A percentile compares a stretch with the other conserved stretches of the same genome.
phyloP scores from a whole-genome alignment of 352 stramenopile species.

The Pythium dissimile region DNA sequence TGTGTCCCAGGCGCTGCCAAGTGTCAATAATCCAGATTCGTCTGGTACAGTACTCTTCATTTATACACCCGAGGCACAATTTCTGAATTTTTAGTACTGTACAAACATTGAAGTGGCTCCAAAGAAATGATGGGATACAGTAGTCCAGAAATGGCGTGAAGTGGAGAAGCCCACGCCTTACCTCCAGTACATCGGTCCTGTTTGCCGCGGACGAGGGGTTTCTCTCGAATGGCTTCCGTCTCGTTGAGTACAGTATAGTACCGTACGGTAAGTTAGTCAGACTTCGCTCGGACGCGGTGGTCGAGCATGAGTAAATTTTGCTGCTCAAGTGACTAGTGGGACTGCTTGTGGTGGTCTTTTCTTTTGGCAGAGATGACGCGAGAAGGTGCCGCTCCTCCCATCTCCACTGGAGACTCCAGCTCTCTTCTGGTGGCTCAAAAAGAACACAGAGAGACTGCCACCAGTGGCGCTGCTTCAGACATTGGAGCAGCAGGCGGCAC shows the following conservation, averaged over 20 bases:
- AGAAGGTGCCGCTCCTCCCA: neutral
- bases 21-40: constrained; percentile 14
- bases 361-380: neutral
- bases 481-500: neutral
- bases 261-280: constrained; percentile 3
- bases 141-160: constrained; percentile 2
- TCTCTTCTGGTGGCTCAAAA: neutral
- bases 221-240: too few relatives aligned
- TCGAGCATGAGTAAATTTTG: neutral
- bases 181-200: too few relatives aligned
- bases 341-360: too few relatives aligned
- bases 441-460: constrained; percentile 7
- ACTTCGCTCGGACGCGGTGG: constrained; percentile 15
- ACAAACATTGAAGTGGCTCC: constrained; percentile 20
- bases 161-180: neutral
- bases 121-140: constrained; percentile 22
- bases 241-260: neutral
- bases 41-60: constrained; percentile 12
- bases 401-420: too few relatives aligned
- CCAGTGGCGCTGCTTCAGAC: neutral
- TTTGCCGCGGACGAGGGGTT: neutral
- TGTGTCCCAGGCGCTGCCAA: constrained; percentile 18
- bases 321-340: too few relatives aligned
- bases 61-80: constrained; percentile 1
- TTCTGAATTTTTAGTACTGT: neutral